Evolutionary conservation across 768 basidiomycete species (phyloP).

Genomic region (Gymnopilus dilepis): DNA sequence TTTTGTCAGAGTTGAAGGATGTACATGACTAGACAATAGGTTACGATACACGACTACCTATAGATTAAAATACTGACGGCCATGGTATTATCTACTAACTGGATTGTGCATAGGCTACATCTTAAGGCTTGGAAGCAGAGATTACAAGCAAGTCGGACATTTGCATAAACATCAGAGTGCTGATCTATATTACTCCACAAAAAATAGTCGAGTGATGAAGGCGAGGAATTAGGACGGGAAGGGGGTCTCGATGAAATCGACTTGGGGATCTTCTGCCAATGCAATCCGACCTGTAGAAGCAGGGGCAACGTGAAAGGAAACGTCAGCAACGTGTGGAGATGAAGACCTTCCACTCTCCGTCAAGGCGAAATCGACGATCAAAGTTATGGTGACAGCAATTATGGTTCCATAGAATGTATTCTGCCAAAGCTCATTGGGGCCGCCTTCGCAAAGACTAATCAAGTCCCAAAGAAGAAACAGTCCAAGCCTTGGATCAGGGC

Average conservation of each 20-base stretch:
- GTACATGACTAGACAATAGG: not conserved
- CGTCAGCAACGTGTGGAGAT: slow-evolving; percentile 20
- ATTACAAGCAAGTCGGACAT: no score
- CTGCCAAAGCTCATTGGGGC: slow-evolving; percentile 29
- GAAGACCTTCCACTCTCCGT: slow-evolving; percentile 17
- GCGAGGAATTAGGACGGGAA: no score
- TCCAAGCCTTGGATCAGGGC: slow-evolving; percentile 42
- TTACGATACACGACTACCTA: not conserved
- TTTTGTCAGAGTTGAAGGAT: slow-evolving; percentile 2
- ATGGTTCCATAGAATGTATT: slow-evolving; percentile 31
- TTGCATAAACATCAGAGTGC: no score
- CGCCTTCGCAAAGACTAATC: slow-evolving; percentile 33
- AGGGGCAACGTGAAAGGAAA: not conserved
- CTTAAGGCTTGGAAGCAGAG: not conserved
- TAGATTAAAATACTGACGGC: not conserved
- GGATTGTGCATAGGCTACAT: not conserved
- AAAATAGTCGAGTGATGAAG: no score
- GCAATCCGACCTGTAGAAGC: not conserved
- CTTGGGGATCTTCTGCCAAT: slow-evolving; percentile 11
- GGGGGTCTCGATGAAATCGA: not conserved
- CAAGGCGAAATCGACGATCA: slow-evolving; percentile 21
- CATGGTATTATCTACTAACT: not conserved
- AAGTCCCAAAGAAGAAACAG: slow-evolving; percentile 38
- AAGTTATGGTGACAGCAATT: slow-evolving; percentile 22
- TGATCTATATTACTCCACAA: no score